A percentile compares a stretch with the other conserved stretches of the same genome.
Evolutionary conservation across 345 rosid species (phyloP).

Genomic region (Draba incana): DNA sequence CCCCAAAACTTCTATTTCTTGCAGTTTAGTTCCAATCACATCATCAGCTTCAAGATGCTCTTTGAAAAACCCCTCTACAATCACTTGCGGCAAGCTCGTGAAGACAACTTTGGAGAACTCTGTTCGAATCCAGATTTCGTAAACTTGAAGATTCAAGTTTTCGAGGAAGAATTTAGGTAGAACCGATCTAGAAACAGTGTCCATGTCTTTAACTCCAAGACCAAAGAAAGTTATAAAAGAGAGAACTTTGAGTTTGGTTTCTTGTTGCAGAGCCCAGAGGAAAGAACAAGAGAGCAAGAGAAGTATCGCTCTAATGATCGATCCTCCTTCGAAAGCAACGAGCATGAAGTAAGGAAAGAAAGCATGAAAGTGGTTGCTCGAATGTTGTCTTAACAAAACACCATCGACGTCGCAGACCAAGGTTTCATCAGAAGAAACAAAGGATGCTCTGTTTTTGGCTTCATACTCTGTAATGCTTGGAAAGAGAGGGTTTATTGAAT

Average conservation of each 20-base stretch:
- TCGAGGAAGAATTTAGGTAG: constrained; percentile 93
- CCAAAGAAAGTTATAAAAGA: constrained; percentile 80
- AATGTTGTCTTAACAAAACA: constrained; percentile 50
- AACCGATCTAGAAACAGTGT: constrained; percentile 73
- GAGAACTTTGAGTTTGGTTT: constrained; percentile 57
- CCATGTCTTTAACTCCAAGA: constrained; percentile 58
- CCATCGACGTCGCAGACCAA: constrained; percentile 73
- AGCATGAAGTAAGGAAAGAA: constrained; percentile 97
- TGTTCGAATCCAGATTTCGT: constrained; percentile 50
- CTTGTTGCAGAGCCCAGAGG: constrained; percentile 59
- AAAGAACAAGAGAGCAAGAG: constrained; percentile 62
- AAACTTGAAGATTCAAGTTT: constrained; percentile 64
- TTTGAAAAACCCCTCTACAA: constrained; percentile 74
- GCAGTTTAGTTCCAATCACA: constrained; percentile 79
- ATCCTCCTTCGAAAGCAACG: constrained; percentile 88
- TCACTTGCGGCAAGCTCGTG: constrained; percentile 76
- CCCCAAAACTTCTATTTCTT: constrained; percentile 34
- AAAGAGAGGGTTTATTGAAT: constrained; percentile 29
- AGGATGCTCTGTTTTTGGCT: constrained; percentile 40
- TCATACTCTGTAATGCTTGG: constrained; percentile 47
- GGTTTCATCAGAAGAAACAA: constrained; percentile 39
- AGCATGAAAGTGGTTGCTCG: constrained; percentile 46
- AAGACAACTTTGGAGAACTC: constrained; percentile 52
- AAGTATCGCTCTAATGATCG: constrained; percentile 66
- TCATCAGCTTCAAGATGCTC: constrained; percentile 66